phyloP scores from a whole-genome alignment of 148 eudicot species.

The Rhododendron mucronatum region DNA sequence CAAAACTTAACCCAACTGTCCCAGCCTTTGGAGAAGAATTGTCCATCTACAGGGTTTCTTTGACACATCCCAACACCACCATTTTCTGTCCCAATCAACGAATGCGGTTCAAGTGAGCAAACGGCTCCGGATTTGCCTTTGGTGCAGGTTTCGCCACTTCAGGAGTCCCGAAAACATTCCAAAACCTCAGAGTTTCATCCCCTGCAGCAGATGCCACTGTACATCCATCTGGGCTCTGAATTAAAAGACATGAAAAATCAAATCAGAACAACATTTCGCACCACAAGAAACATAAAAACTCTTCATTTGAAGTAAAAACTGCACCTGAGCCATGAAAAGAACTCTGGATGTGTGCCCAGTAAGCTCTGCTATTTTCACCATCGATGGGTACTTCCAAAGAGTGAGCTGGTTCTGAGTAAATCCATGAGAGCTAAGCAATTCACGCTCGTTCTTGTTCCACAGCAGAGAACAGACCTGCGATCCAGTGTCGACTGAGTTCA shows the following conservation, averaged over 20 bases:
- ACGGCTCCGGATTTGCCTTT: constrained; percentile 61
- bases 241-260: not conserved
- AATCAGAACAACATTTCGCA: not conserved
- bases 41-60: not conserved
- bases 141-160: constrained; percentile 80
- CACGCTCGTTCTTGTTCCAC: constrained; percentile 92
- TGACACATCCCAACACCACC: not conserved
- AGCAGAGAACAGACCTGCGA: constrained; percentile 85
- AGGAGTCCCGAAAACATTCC: constrained; percentile 89
- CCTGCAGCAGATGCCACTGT: constrained; percentile 93
- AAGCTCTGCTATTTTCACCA: constrained; percentile 90
- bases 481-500: constrained; percentile 87
- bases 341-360: constrained; percentile 93
- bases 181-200: constrained; percentile 75
- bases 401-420: constrained; percentile 87
- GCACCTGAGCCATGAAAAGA: constrained; percentile 86
- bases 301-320: not conserved
- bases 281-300: not conserved
- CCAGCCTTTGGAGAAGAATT: not conserved
- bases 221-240: constrained; percentile 92
- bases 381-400: constrained; percentile 95
- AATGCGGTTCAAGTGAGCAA: constrained; percentile 68
- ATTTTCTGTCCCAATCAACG: constrained; percentile 23
- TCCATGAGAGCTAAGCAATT: constrained; percentile 88
- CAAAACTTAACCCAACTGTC: not conserved